These are phyloP conservation scores for Chytridium lagenaria DNA, from an alignment of 371 early-diverging fungal species.

Conservation along the genomic window DNA sequence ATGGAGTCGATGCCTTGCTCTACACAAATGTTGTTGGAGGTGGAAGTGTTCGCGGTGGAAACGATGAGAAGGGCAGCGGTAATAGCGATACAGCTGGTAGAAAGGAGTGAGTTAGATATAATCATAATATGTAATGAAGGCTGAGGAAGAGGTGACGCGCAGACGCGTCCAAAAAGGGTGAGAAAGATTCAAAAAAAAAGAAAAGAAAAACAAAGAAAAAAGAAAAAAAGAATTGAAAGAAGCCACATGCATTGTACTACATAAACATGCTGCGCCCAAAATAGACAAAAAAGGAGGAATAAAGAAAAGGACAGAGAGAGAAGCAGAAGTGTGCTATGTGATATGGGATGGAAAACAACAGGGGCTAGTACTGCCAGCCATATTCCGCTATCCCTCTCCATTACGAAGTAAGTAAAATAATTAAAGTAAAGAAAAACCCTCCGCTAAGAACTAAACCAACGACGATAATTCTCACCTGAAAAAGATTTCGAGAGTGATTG, in stretches of 20 bases:
- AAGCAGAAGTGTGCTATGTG: no score
- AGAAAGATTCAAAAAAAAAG: background rate
- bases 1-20: background rate
- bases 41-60: conserved; percentile 2
- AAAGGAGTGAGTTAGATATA: no score
- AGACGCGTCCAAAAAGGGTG: background rate
- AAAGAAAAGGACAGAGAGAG: background rate
- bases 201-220: background rate
- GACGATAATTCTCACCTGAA: no score
- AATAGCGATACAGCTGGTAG: conserved; percentile 4
- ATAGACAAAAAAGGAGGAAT: background rate
- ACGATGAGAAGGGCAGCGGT: background rate
- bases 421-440: no score
- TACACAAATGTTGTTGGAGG: conserved; percentile 8
- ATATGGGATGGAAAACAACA: no score
- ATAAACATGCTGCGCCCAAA: background rate
- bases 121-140: no score
- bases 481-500: conserved; percentile 16
- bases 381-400: no score
- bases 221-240: no score
- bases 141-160: background rate
- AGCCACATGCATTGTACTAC: no score
- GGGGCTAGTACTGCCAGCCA: no score
- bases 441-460: no score
- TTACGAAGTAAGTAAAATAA: no score